Percentiles rank a stretch among this genome's conserved stretches.
These are phyloP conservation scores for Rhinocladiella similis DNA, from an alignment of 2,329 filamentous ascomycete species.

Conservation along the genomic window DNA sequence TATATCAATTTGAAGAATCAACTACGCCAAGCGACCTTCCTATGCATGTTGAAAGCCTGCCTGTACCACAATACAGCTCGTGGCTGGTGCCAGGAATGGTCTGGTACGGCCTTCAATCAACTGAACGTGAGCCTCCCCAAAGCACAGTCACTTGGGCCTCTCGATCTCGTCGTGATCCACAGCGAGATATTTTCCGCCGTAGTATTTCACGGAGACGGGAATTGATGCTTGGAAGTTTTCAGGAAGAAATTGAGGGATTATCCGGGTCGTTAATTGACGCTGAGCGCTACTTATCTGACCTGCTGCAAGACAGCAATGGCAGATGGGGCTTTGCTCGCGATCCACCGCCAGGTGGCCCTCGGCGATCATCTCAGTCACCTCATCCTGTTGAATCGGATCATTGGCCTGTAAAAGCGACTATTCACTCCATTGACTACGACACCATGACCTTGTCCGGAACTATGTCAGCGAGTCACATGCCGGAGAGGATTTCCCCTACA, in stretches of 20 bases:
- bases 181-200: conserved; percentile 14
- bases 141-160: background rate
- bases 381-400: conserved; percentile 46
- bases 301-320: conserved; percentile 26
- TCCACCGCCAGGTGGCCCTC: conserved; percentile 4
- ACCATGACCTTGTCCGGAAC: conserved; percentile 65
- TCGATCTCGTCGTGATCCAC: conserved; percentile 13
- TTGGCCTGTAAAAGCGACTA: conserved; percentile 68
- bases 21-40: conserved; percentile 24
- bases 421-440: conserved; percentile 61
- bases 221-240: background rate
- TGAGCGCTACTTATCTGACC: conserved; percentile 20
- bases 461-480: conserved; percentile 71
- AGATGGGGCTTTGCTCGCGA: conserved; percentile 31
- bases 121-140: conserved; percentile 35
- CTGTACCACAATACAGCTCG: conserved; percentile 53
- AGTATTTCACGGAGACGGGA: conserved; percentile 11
- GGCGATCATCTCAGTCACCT: conserved; percentile 32
- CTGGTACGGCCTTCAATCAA: conserved; percentile 63
- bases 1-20: conserved; percentile 21
- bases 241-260: background rate
- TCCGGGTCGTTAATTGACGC: background rate
- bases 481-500: conserved; percentile 34
- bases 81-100: conserved; percentile 63
- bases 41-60: conserved; percentile 27